Base-by-base conservation (phyloP, 1,284 basidiomycete species). In the Boletus hoseneyae region DNA sequence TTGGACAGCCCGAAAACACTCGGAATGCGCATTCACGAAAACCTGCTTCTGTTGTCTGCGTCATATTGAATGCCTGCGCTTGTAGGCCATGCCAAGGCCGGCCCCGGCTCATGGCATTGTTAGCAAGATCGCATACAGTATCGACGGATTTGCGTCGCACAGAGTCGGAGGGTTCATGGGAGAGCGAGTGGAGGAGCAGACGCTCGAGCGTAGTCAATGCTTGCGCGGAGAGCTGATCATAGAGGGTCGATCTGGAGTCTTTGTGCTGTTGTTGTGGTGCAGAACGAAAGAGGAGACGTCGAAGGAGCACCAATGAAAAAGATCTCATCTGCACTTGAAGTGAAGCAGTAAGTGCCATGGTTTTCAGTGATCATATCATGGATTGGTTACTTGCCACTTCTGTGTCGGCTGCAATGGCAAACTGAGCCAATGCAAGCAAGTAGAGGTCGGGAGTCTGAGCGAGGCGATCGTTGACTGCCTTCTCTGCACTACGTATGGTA, bases 71-170 rank as follows among this genome's bases (percentile, higher is more conserved):
- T 0, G 76, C 75, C 52, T 84, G 83, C 0, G 77, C 79, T 62
- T 89, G 86, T 3, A 90, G 72, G 2, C 83, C 80, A 60, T 87
- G 87, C 86, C 88, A 90, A 3, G 87, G 87, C 15, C 85, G 66
- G 2, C 87, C 87, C 2, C 85, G 74, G 18, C 68, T 64, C 82
- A 90, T 87, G 12, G 80, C 78, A 46, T 86, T 79, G 54, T 84
- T 85, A 3, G 86, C 83, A 32, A 90, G 70, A 59, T 90, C 87
- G 50, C 78, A 80, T 23, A 86, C 74, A 1, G 87, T 86, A 60
- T 90, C 87, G 13, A 86, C 83, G 1, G 80, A 74, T 65, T 86
- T 87, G 21, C 78, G 74, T n/a, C 85, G 73, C 9, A 88, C 85
- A 23, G 71, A 67, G 16, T 71, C 59, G 4, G 74, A 68, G 0